A percentile compares a stretch with the other conserved stretches of the same genome.
phyloP scores from a whole-genome alignment of 768 basidiomycete species.

The Tricholoma furcatifolium region DNA sequence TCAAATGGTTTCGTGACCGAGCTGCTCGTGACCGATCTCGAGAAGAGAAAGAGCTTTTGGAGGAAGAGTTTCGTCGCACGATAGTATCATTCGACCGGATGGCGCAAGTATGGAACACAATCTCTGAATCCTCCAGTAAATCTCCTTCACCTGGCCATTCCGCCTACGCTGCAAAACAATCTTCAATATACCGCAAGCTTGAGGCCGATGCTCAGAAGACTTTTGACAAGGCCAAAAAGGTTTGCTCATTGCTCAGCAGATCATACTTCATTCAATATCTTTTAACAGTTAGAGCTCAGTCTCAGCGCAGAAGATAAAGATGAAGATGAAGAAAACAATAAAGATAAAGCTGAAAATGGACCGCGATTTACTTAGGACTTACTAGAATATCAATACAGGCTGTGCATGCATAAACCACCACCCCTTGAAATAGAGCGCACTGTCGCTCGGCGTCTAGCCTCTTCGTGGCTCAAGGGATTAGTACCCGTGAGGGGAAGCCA shows the following conservation, averaged over 20 bases:
- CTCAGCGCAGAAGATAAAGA: not conserved
- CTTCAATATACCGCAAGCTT: constrained; percentile 1
- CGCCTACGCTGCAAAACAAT: constrained; percentile 4
- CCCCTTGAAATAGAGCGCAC: too few relatives aligned
- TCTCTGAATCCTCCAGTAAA: not conserved
- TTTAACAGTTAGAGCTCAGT: not conserved
- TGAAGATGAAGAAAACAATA: not conserved
- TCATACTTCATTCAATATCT: not conserved
- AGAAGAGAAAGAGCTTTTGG: constrained; percentile 28
- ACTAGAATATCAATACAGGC: too few relatives aligned
- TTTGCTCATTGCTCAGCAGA: not conserved
- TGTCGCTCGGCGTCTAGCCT: too few relatives aligned
- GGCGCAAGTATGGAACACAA: constrained; percentile 1
- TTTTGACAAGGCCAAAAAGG: not conserved
- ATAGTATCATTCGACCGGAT: constrained; percentile 5
- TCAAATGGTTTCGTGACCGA: constrained; percentile 27
- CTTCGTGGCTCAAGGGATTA: too few relatives aligned
- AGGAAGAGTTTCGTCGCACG: constrained; percentile 22
- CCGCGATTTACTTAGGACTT: too few relatives aligned
- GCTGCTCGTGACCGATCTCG: constrained; percentile 20
- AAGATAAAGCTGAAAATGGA: too few relatives aligned
- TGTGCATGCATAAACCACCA: not conserved
- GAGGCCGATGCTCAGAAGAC: not conserved
- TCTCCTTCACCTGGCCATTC: not conserved
- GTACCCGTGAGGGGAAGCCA: too few relatives aligned